Percentiles rank a stretch among this genome's conserved stretches.
phyloP scores from a whole-genome alignment of 768 basidiomycete genomes.

The Cyclocybe aegerita region DNA sequence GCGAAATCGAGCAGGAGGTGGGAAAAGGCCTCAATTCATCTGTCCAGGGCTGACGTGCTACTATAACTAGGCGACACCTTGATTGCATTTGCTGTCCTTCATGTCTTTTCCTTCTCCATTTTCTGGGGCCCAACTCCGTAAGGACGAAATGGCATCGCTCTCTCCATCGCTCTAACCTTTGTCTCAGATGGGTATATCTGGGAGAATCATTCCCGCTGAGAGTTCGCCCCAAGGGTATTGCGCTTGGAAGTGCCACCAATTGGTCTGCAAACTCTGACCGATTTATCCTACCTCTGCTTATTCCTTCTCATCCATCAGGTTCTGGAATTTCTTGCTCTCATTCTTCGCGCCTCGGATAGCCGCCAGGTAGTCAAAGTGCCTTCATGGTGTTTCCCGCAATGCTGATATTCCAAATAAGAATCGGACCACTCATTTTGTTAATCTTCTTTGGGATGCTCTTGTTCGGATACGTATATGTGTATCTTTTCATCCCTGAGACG shows the following conservation, averaged over 20 bases:
- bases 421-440: slow-evolving; percentile 72
- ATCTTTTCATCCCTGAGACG: slow-evolving; percentile 78
- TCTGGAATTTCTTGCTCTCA: slow-evolving; percentile 76
- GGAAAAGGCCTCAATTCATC: neutral
- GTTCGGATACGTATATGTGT: slow-evolving; percentile 72
- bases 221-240: slow-evolving; percentile 76
- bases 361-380: slow-evolving; percentile 33
- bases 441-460: slow-evolving; percentile 77
- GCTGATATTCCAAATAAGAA: slow-evolving; percentile 32
- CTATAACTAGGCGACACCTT: slow-evolving; percentile 50
- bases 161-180: neutral
- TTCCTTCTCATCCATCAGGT: slow-evolving; percentile 31
- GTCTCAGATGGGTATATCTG: slow-evolving; percentile 55
- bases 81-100: slow-evolving; percentile 77
- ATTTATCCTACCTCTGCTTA: neutral
- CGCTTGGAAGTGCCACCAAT: slow-evolving; percentile 60
- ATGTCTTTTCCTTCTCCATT: slow-evolving; percentile 68
- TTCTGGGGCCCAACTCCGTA: slow-evolving; percentile 78
- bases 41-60: neutral
- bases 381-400: neutral
- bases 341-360: slow-evolving; percentile 75
- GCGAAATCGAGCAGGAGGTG: slow-evolving; percentile 54
- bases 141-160: slow-evolving; percentile 10
- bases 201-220: slow-evolving; percentile 81
- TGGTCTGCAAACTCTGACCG: slow-evolving; percentile 22